Evolutionary conservation across 1,139 yeast genomes (phyloP), one percentile per base, ranked within the genome.

Genomic region (Geotrichum histeridarum): DNA sequence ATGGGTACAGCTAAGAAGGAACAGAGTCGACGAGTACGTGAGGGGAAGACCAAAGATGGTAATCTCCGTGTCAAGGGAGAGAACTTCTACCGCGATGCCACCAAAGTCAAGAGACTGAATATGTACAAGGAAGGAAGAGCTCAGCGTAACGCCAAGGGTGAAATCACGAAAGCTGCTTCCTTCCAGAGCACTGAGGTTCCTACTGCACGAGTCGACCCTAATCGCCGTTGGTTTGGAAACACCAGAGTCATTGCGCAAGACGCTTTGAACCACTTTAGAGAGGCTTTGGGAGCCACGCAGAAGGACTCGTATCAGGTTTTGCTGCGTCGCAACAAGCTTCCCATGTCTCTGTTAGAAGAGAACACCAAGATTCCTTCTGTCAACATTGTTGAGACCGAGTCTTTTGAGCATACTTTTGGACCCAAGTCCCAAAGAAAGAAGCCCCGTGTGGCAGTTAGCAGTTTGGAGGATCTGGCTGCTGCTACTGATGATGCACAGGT

Each of bases 231-330:
- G 99, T 94, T 93, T 68, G 97, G 97, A 53, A 93, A 90, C 72
- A 90, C 99, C 31, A 81, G 99, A 66, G 99, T 93, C 46, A 93
- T 93, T 67, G 93, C 97, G 1, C 99, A 93, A 69, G 97, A 94
- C 75, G 96, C 99, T 0, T 76, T 93, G 67, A 77, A 86, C 43
- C 98, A 93, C 73, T 93, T 93, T 73, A 80, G 99, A 70, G 94
- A 89, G 64, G 97, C 97, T 7, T 79, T 93, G 76, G 95, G 95
- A 51, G 96, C 86, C 60, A 86, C 86, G 65, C 81, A 86, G 63
- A 79, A 84, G 63, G 96, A 91, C 68, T 80, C 96, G 0, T 93
- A 90, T 69, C 95, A 90, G 67, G 95, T 93, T 42, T 74, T 93
- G 56, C 73, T 93, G 66, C 83, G 86, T 67, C 82, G 96, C 72